Evolutionary conservation across 176 grass and related monocot species (phyloP).

Genomic region (Juncus inflexus): DNA sequence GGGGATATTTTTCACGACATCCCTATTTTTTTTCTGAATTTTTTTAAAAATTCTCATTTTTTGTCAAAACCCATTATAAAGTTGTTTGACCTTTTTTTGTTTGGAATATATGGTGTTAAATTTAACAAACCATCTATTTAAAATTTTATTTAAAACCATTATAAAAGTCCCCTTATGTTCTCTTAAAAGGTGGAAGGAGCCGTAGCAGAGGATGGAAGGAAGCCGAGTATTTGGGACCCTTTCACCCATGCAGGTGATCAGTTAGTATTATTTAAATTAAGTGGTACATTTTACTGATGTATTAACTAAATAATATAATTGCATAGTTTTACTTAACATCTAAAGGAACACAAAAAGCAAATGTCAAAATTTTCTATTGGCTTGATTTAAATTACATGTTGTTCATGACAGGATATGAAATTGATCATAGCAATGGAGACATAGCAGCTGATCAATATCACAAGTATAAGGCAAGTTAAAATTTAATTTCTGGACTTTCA

Average conservation of each 20-base stretch:
- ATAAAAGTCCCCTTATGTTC: no score
- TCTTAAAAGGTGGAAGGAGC: constrained; percentile 52
- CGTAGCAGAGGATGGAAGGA: constrained; percentile 58
- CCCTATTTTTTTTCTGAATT: no score
- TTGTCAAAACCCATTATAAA: not conserved
- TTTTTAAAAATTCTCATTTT: not conserved
- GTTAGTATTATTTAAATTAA: not conserved
- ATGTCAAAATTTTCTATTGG: no score
- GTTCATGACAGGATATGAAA: constrained; percentile 38
- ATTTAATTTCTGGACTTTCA: not conserved
- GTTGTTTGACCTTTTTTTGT: not conserved
- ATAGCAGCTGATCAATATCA: constrained; percentile 66
- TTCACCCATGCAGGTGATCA: constrained; percentile 47
- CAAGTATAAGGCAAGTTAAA: constrained; percentile 56
- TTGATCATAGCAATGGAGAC: constrained; percentile 42
- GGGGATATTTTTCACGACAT: no score
- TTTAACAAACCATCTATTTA: no score
- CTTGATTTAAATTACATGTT: not conserved
- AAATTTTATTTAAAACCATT: no score
- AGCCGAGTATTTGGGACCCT: constrained; percentile 72
- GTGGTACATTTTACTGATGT: no score
- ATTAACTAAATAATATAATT: no score
- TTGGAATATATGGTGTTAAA: not conserved
- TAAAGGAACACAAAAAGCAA: no score
- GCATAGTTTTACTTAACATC: no score